Base-by-base conservation (phyloP, 1,284 basidiomycete species). In the Entoloma clypeatum region DNA sequence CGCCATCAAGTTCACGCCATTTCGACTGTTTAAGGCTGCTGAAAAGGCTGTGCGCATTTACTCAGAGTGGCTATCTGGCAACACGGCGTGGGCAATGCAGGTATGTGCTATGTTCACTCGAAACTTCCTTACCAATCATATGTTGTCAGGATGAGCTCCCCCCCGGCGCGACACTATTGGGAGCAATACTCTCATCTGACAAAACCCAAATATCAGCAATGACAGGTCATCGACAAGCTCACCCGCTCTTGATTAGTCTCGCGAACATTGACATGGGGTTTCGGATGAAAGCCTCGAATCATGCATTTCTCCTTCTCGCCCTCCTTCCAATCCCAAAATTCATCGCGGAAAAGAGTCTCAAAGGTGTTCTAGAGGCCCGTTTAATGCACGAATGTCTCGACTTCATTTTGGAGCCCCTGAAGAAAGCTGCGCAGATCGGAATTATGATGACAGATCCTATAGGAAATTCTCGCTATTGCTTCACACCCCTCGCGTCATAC, bases 241-340 rank as follows among this genome's bases (percentile, higher is more conserved):
- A 69, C 39, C 64, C 62, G 0, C 41, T 66, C 5, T 49, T 67
- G 7, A 51, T 67, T n/a, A 56, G 47, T 19, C 43, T 63, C 7
- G 61, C 64, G 1, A 66, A 68, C 39, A 51, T 67, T 3, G 31
- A 51, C n/a, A 56, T 53, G 51, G 51, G 54, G 16, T 47, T 62
- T 32, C 47, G 54, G 3, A 57, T 52, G 31, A 67, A 67, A 36
- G 50, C 53, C 4, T 56, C 51, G 0, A 53, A 53, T 11, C 52
- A 63, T 43, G 48, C 52, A 0, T 64, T 60, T 32, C 38, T 59
- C 4, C 53, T 67, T 2, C 36, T 56, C 19, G 60, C 54, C 1
- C 45, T 65, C 0, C 36, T 67, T 4, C 64, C 63, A 3, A 55
- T 64, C 16, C 42, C 58, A 4, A 50, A 54, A 17, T 66, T 61